Base-by-base conservation (phyloP, 495 filamentous ascomycete species). In the Aspergillus egyptiacus region DNA sequence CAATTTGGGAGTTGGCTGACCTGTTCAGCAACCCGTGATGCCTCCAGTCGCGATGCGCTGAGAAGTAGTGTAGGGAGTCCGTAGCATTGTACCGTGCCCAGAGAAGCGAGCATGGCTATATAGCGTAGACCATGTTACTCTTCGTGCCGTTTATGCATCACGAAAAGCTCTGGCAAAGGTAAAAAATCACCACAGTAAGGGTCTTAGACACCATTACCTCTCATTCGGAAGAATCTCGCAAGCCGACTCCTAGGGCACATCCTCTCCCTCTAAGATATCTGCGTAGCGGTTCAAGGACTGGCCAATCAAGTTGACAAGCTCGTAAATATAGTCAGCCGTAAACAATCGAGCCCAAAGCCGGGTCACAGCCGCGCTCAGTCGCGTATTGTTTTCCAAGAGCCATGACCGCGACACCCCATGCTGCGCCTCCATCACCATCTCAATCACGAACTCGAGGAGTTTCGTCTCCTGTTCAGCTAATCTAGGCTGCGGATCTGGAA, bases 311-410 rank as follows among this genome's bases (percentile, higher is more conserved):
- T 75, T 75, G 2, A 85, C 78, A 51, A 85, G 77, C 39, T 83
- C 80, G 65, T 83, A 85, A 13, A 83, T 81, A 56, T 84, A 82
- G 15, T 77, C 76, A 4, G 80, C 82, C 46, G 78, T 83, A 55
- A 86, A 85, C 25, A 82, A 75, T 50, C 83, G 75, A 0, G 82
- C 81, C 83, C 83, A 87, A 6, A 87, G 65, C 28, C 80, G 65
- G 5, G 84, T 76, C 5, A 86, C 79, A 0, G 77, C 77, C 5
- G 77, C 77, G 22, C 82, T 81, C 18, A 87, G 70, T 36, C 82
- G 71, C 8, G 76, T 75, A 37, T 81, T 70, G 40, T 78, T 81
- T 4, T 68, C 71, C 32, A 74, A 48, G 17, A 71, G 44, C 68
- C 68, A 71, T 5, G 71, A 56, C 67, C 79, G 41, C 62, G 79